Percentiles rank a stretch among this genome's conserved stretches.
phyloP scores from a whole-genome alignment of 208 protist genomes.

The Crithidia bombi region DNA sequence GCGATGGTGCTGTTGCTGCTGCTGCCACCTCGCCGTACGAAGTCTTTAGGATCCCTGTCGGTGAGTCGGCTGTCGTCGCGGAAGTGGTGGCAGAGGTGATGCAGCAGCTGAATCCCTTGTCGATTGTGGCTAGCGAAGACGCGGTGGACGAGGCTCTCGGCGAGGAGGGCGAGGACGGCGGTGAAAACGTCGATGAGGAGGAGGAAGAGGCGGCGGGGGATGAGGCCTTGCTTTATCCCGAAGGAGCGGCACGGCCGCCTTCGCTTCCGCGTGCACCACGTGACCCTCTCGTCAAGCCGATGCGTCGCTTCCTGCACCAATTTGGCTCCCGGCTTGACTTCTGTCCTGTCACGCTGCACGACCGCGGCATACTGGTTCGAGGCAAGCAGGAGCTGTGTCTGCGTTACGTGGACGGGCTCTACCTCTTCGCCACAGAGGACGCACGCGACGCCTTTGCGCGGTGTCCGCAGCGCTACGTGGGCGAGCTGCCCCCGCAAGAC shows the following conservation, averaged over 20 bases:
- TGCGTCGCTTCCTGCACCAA: conserved; percentile 73
- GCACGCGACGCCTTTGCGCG: conserved; percentile 57
- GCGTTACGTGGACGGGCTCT: conserved; percentile 64
- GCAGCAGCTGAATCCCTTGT: conserved; percentile 50
- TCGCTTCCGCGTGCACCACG: conserved; percentile 2
- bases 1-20: background rate
- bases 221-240: conserved; percentile 64
- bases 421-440: conserved; percentile 79
- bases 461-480: conserved; percentile 73
- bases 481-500: conserved; percentile 41
- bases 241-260: conserved; percentile 19
- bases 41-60: conserved; percentile 42
- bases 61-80: conserved; percentile 11
- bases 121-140: conserved; percentile 53
- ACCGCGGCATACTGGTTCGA: conserved; percentile 70
- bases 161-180: conserved; percentile 54
- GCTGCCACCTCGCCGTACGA: conserved; percentile 18
- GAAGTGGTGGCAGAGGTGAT: conserved; percentile 52
- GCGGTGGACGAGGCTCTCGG: conserved; percentile 47
- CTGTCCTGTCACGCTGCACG: conserved; percentile 84
- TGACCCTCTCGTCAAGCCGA: conserved; percentile 55
- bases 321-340: conserved; percentile 80
- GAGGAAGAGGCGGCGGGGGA: conserved; percentile 70
- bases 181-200: conserved; percentile 58
- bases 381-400: conserved; percentile 67